These are phyloP conservation scores for Sequoiadendron giganteum DNA, from an alignment of 75 land plant genomes.

Conservation along the genomic window DNA sequence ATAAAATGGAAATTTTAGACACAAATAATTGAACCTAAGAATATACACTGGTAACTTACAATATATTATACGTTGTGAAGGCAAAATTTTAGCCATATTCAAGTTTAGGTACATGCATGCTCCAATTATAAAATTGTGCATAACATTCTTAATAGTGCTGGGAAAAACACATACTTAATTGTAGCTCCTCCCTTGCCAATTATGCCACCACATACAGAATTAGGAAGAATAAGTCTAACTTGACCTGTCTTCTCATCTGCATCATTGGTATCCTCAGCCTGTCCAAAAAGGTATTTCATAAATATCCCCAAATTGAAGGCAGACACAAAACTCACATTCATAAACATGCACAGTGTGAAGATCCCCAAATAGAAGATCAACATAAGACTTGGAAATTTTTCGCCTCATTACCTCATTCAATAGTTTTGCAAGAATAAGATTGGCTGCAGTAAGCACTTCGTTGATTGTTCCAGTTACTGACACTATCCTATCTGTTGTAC, in stretches of 20 bases:
- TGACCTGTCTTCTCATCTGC: slow-evolving; percentile 46
- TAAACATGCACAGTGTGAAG: neutral
- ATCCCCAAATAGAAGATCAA: neutral
- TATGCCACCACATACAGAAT: slow-evolving; percentile 82
- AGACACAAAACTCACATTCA: neutral
- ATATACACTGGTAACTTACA: neutral
- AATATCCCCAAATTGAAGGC: neutral
- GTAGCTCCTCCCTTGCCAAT: slow-evolving; percentile 93
- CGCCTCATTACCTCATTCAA: slow-evolving; percentile 58
- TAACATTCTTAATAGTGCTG: neutral
- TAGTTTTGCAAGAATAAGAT: slow-evolving; percentile 66
- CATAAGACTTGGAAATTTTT: neutral
- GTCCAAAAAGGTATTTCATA: slow-evolving; percentile 10
- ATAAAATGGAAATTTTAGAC: neutral
- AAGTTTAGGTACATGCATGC: neutral
- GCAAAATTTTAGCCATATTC: neutral
- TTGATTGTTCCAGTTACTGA: slow-evolving; percentile 61
- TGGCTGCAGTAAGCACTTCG: slow-evolving; percentile 71
- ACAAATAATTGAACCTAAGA: neutral
- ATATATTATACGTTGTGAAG: neutral
- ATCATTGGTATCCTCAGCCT: slow-evolving; percentile 57
- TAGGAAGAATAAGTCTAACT: slow-evolving; percentile 83
- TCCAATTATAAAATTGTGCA: neutral
- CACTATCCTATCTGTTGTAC: slow-evolving; percentile 83
- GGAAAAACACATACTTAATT: slow-evolving; percentile 60